Evolutionary conservation across 768 basidiomycete genomes (phyloP).

Genomic region (Omphalotus guepiniiformis): DNA sequence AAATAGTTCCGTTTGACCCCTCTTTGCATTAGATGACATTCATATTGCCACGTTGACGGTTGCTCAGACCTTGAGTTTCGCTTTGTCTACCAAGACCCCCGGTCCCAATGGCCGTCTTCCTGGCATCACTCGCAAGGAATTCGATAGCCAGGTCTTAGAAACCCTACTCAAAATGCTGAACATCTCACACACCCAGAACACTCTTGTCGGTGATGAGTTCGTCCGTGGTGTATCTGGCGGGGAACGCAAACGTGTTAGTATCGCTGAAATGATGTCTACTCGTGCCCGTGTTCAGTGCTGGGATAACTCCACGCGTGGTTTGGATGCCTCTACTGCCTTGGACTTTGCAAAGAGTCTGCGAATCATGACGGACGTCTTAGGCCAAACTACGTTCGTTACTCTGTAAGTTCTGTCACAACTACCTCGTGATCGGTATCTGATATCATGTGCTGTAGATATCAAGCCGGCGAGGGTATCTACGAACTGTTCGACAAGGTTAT

Average conservation of each 20-base stretch:
- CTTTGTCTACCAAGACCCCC: slow-evolving; percentile 69
- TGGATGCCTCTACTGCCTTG: slow-evolving; percentile 84
- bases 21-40: slow-evolving; percentile 60
- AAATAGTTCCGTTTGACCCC: not conserved
- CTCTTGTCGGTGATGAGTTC: slow-evolving; percentile 84
- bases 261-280: slow-evolving; percentile 84
- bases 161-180: slow-evolving; percentile 76
- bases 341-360: slow-evolving; percentile 80
- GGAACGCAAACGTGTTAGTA: slow-evolving; percentile 76
- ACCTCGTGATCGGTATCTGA: too few species aligned
- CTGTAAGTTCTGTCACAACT: too few species aligned
- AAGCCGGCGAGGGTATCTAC: slow-evolving; percentile 79
- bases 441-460: slow-evolving; percentile 42
- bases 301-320: slow-evolving; percentile 80
- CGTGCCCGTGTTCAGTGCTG: slow-evolving; percentile 78
- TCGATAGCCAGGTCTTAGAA: slow-evolving; percentile 51
- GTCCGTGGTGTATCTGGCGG: slow-evolving; percentile 80
- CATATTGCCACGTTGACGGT: slow-evolving; percentile 84
- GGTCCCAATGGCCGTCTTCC: slow-evolving; percentile 71
- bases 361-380: slow-evolving; percentile 78
- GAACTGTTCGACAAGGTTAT: slow-evolving; percentile 85
- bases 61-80: slow-evolving; percentile 69
- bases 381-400: slow-evolving; percentile 77
- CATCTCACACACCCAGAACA: slow-evolving; percentile 73
- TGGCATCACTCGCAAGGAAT: slow-evolving; percentile 57